Evolutionary conservation across 176 grass and related monocot species (phyloP).

Genomic region (Oryza coarctata): DNA sequence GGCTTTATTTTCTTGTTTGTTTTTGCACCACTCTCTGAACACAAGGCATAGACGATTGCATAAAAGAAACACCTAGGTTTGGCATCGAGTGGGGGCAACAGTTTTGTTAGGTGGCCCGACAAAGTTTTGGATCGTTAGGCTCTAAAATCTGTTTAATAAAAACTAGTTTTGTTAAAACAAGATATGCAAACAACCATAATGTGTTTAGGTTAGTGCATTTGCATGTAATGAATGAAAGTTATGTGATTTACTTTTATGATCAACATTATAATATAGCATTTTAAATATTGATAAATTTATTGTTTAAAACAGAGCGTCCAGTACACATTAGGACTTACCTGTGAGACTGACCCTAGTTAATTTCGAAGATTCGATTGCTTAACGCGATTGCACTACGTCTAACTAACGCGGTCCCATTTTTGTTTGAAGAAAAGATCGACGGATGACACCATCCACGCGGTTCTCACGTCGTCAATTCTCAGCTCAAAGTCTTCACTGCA

Average conservation of each 20-base stretch:
- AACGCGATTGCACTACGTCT: slow-evolving; percentile 4
- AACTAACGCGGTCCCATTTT: not conserved
- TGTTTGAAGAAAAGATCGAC: not conserved
- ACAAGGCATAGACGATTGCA: slow-evolving; percentile 3
- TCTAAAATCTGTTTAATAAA: too few relatives aligned
- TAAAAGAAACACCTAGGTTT: not conserved
- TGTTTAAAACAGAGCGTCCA: not conserved
- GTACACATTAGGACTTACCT: not conserved
- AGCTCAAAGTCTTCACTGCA: not conserved
- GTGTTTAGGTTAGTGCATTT: too few relatives aligned
- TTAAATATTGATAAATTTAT: too few relatives aligned
- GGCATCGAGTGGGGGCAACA: too few relatives aligned
- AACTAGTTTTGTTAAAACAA: not conserved
- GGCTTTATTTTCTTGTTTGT: not conserved
- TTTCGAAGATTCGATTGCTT: slow-evolving; percentile 26
- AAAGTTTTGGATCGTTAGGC: too few relatives aligned
- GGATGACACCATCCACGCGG: not conserved
- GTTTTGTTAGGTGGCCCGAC: too few relatives aligned
- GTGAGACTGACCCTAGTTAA: not conserved
- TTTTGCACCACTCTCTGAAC: not conserved
- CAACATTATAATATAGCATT: too few relatives aligned
- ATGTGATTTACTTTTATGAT: too few relatives aligned
- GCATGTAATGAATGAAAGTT: too few relatives aligned
- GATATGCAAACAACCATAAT: too few relatives aligned
- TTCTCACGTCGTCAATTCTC: not conserved